Conservation (phyloP, 2,329 filamentous ascomycete species). For the Colletotrichum cordylinicola region DNA sequence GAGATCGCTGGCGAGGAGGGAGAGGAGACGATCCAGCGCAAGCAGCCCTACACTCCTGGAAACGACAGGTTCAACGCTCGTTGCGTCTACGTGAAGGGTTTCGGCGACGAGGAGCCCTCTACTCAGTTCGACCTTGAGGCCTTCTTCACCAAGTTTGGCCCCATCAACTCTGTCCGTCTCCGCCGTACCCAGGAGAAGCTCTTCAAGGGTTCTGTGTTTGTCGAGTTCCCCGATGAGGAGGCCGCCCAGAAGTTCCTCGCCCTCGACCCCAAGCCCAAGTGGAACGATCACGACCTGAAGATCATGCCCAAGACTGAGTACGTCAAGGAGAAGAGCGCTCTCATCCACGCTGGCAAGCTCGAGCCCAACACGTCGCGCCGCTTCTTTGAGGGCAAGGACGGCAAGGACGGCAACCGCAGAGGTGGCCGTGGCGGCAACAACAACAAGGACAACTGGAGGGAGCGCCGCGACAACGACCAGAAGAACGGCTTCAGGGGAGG, state of each 20-base stretch:
- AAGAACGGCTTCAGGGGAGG: slow-evolving; percentile 60
- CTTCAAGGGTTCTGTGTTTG: slow-evolving; percentile 97
- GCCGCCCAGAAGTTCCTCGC: slow-evolving; percentile 80
- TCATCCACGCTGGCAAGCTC: slow-evolving; percentile 75
- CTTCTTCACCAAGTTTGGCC: slow-evolving; percentile 84
- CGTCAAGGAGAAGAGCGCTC: slow-evolving; percentile 75
- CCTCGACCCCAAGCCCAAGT: slow-evolving; percentile 82
- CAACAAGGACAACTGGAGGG: slow-evolving; percentile 65
- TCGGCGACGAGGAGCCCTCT: slow-evolving; percentile 80
- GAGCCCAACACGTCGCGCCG: slow-evolving; percentile 56
- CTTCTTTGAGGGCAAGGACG: slow-evolving; percentile 56
- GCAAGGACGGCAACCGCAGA: slow-evolving; percentile 29
- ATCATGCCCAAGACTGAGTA: slow-evolving; percentile 92
- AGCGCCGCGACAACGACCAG: slow-evolving; percentile 66
- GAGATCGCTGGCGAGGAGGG: slow-evolving; percentile 77
- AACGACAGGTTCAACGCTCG: slow-evolving; percentile 72
- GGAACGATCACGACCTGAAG: slow-evolving; percentile 78
- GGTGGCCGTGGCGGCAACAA: slow-evolving; percentile 43
- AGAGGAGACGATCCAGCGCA: slow-evolving; percentile 77
- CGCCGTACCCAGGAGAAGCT: slow-evolving; percentile 74
- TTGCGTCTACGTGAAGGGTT: slow-evolving; percentile 93
- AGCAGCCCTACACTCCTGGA: slow-evolving; percentile 67
- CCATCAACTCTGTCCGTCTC: slow-evolving; percentile 83
- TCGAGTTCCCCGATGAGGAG: slow-evolving; percentile 86
- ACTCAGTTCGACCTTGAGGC: slow-evolving; percentile 94